phyloP scores from a whole-genome alignment of 441 rosid genomes.

The Rhodomyrtus psidioides region DNA sequence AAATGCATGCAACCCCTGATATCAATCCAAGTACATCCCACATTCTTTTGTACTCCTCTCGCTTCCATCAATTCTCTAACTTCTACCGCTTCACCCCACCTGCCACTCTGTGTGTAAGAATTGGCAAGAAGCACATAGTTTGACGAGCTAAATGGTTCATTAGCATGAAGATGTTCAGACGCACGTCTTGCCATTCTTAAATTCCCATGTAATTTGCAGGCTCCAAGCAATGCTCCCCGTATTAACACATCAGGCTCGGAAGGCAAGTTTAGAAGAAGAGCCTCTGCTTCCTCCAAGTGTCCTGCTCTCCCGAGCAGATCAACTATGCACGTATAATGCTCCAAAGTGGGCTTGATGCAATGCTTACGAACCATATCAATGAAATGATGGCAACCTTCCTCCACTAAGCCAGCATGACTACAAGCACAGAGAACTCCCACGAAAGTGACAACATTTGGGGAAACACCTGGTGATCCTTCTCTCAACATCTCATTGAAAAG shows the following conservation, averaged over 20 bases:
- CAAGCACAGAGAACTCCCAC: background rate
- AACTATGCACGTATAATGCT: background rate
- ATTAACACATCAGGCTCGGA: background rate
- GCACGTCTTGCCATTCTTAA: background rate
- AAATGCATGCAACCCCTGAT: background rate
- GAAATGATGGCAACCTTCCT: background rate
- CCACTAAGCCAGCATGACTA: background rate
- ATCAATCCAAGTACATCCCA: background rate
- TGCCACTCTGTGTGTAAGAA: background rate
- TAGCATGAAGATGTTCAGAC: background rate
- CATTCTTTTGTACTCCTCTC: background rate
- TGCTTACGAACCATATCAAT: background rate
- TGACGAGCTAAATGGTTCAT: background rate
- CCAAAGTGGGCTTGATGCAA: background rate
- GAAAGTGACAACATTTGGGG: background rate
- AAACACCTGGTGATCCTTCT: background rate
- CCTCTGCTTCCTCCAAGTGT: background rate
- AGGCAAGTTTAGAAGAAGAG: background rate
- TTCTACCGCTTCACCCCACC: background rate
- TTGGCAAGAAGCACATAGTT: background rate
- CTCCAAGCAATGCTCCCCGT: background rate
- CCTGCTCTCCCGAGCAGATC: conserved; percentile 1
- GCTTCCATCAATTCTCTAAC: background rate
- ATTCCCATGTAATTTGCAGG: background rate
- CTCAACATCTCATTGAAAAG: background rate